Evolutionary conservation across 2,329 filamentous ascomycete species (phyloP).

Genomic region (Xylaria sp.): DNA sequence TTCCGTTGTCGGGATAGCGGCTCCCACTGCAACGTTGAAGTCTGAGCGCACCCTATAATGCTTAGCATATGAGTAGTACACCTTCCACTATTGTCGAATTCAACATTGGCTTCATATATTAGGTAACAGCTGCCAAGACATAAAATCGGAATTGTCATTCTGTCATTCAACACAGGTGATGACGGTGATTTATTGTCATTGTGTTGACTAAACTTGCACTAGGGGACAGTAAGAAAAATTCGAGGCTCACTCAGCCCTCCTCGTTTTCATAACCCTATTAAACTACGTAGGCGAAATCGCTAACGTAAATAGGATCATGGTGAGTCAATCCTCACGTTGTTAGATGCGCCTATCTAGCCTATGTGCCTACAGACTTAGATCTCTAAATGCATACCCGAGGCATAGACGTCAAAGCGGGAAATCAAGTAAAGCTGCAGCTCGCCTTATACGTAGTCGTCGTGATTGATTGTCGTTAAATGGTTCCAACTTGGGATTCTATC

Average conservation of each 20-base stretch:
- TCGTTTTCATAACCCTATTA: slow-evolving; percentile 15
- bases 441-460: not conserved
- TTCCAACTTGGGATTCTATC: not conserved
- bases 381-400: not conserved
- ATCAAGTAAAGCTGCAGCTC: not conserved
- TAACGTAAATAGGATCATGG: not conserved
- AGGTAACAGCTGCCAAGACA: slow-evolving; percentile 16
- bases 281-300: slow-evolving; percentile 1
- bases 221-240: slow-evolving; percentile 9
- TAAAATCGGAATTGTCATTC: slow-evolving; percentile 3
- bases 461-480: not conserved
- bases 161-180: slow-evolving; percentile 5
- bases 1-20: slow-evolving; percentile 38
- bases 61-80: slow-evolving; percentile 13
- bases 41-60: slow-evolving; percentile 33
- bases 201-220: slow-evolving; percentile 9
- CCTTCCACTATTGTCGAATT: slow-evolving; percentile 1
- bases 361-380: not conserved
- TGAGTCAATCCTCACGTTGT: not conserved
- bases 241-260: slow-evolving; percentile 28
- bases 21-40: slow-evolving; percentile 33
- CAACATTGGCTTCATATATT: slow-evolving; percentile 12
- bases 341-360: not conserved
- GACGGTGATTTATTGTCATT: not conserved
- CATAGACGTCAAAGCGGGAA: not conserved